Conservation (phyloP, 805 yeast species). For the Kodamaea sagamina region DNA sequence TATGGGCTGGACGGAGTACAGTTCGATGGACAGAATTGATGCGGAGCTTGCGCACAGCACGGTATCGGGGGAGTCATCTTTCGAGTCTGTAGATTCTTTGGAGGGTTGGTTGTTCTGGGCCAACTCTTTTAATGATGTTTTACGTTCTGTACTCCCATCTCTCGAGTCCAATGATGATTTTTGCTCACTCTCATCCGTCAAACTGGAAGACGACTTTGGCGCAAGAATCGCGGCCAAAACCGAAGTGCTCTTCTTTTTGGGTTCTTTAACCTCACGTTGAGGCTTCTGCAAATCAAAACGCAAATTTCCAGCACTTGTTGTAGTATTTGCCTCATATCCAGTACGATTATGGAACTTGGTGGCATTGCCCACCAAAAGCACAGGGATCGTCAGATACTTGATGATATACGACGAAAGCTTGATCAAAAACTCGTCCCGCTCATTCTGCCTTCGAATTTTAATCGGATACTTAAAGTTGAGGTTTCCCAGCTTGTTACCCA, state of each 20-base stretch:
- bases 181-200: background rate
- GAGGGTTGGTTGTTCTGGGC: no score
- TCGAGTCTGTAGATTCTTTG: background rate
- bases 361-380: slow-evolving; percentile 36
- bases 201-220: background rate
- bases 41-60: slow-evolving; percentile 11
- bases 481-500: slow-evolving; percentile 42
- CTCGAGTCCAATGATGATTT: no score
- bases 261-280: slow-evolving; percentile 1
- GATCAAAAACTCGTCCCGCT: slow-evolving; percentile 31
- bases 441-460: slow-evolving; percentile 23
- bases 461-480: slow-evolving; percentile 45
- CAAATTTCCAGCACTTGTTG: slow-evolving; percentile 1
- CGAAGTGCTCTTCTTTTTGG: slow-evolving; percentile 6
- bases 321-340: slow-evolving; percentile 8
- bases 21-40: slow-evolving; percentile 10
- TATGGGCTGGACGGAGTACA: slow-evolving; percentile 9
- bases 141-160: no score
- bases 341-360: slow-evolving; percentile 20
- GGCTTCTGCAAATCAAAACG: slow-evolving; percentile 6
- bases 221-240: slow-evolving; percentile 1
- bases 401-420: slow-evolving; percentile 40
- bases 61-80: slow-evolving; percentile 4
- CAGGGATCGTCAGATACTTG: slow-evolving; percentile 43
- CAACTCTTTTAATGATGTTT: no score